Evolutionary conservation across 2,329 filamentous ascomycete genomes (phyloP).

Genomic region (Pestalotiopsis sp.): DNA sequence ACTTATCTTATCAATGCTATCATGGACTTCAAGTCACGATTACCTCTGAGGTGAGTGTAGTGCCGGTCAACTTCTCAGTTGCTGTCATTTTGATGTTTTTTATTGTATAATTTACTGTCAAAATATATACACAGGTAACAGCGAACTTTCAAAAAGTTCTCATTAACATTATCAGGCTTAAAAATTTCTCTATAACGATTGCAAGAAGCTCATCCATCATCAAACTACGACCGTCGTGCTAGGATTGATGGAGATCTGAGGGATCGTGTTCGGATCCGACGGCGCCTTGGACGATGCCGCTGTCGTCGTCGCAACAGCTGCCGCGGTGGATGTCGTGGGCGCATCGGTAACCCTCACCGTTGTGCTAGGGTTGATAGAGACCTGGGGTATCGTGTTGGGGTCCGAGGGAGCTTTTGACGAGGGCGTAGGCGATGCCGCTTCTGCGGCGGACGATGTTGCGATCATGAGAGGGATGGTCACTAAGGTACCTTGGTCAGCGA

Average conservation of each 20-base stretch:
- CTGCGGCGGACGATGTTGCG: not conserved
- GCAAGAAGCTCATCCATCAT: not conserved
- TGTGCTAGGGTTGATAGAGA: constrained; percentile 16
- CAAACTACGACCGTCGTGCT: constrained; percentile 13
- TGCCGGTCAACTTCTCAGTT: too few relatives aligned
- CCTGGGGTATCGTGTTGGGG: constrained; percentile 12
- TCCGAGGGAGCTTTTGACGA: not conserved
- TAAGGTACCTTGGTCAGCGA: not conserved
- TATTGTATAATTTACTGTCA: too few relatives aligned
- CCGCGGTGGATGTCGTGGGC: not conserved
- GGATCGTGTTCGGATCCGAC: constrained; percentile 8
- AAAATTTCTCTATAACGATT: not conserved
- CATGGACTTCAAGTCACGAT: too few relatives aligned
- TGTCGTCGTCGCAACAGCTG: not conserved
- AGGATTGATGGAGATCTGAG: constrained; percentile 16
- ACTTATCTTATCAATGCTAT: too few relatives aligned
- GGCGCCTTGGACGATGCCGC: not conserved
- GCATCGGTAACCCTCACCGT: constrained; percentile 2
- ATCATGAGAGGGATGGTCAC: constrained; percentile 13
- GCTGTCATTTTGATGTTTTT: too few relatives aligned
- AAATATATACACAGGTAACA: too few relatives aligned
- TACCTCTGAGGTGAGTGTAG: too few relatives aligned
- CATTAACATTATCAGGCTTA: not conserved
- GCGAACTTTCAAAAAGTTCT: not conserved
- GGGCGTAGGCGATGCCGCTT: not conserved